Evolutionary conservation across 768 basidiomycete species (phyloP).

Genomic region (Pisolithus albus): DNA sequence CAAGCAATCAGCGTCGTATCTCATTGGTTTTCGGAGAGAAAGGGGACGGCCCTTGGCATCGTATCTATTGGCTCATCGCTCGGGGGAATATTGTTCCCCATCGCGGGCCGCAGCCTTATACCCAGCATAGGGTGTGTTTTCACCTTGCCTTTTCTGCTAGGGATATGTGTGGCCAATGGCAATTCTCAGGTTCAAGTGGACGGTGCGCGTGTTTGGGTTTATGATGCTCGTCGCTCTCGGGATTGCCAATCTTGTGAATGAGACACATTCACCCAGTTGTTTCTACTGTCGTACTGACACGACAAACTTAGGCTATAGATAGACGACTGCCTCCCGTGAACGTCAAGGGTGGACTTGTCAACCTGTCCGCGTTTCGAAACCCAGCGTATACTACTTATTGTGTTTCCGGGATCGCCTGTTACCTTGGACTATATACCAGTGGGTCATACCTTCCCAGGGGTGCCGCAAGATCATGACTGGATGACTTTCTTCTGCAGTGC

Average conservation of each 20-base stretch:
- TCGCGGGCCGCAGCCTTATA: constrained; percentile 50
- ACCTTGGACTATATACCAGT: constrained; percentile 69
- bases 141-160: background rate
- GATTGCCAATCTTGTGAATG: constrained; percentile 45
- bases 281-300: background rate
- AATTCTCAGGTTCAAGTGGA: constrained; percentile 62
- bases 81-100: constrained; percentile 65
- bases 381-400: constrained; percentile 51
- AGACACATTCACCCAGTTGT: constrained; percentile 9
- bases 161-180: background rate
- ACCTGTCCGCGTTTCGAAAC: constrained; percentile 42
- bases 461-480: background rate
- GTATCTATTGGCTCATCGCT: constrained; percentile 59
- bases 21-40: constrained; percentile 65
- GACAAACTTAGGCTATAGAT: constrained; percentile 20
- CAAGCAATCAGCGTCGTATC: constrained; percentile 53
- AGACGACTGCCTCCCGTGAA: constrained; percentile 51
- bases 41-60: constrained; percentile 54
- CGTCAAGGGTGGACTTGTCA: constrained; percentile 51
- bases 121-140: constrained; percentile 44
- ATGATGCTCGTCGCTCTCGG: constrained; percentile 48
- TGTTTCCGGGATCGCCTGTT: constrained; percentile 45
- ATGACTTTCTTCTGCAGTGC: constrained; percentile 30
- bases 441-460: constrained; percentile 7
- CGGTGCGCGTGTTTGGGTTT: constrained; percentile 64